Conservation (phyloP, 164 flowering plant species). For the Kingdonia uniflora region DNA sequence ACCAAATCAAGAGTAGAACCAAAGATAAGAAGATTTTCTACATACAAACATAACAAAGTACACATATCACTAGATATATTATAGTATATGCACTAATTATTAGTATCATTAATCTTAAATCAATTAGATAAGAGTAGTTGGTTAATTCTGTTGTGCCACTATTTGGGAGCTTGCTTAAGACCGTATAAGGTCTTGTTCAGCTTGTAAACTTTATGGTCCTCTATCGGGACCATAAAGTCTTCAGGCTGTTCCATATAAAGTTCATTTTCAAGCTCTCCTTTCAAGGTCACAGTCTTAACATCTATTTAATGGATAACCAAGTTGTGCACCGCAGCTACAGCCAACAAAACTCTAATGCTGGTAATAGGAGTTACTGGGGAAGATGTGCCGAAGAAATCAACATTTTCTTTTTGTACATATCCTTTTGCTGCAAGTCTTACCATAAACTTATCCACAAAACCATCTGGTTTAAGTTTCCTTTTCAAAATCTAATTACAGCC, state of each 20-base stretch:
- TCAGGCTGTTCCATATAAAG: neutral
- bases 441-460: neutral
- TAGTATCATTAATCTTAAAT: too few relatives aligned
- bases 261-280: neutral
- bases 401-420: neutral
- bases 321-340: neutral
- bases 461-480: neutral
- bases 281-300: neutral
- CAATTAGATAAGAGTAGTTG: neutral
- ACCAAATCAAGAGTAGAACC: neutral
- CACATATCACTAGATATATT: neutral
- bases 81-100: too few relatives aligned
- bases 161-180: neutral
- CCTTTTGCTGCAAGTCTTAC: neutral
- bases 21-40: neutral
- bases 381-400: slow-evolving; percentile 4
- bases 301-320: neutral
- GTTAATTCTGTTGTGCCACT: neutral
- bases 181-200: neutral
- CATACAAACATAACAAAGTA: neutral
- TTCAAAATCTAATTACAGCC: neutral
- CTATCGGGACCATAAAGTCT: too few relatives aligned
- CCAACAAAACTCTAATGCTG: neutral
- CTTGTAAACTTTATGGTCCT: neutral
- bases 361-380: neutral